Conservation (phyloP, 2,329 filamentous ascomycete species). For the Podosphaera fusca region DNA sequence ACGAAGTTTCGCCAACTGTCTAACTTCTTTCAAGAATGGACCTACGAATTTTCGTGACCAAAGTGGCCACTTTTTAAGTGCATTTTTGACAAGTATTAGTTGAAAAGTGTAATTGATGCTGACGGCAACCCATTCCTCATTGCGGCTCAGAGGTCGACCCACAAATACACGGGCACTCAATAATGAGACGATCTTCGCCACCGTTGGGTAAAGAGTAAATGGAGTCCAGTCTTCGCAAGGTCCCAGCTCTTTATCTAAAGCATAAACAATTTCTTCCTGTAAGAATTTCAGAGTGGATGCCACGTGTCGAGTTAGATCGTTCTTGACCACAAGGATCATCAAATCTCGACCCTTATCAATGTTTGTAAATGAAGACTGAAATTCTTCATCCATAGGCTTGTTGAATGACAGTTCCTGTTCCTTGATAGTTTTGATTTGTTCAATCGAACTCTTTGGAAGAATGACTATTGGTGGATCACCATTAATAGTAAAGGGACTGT, state of each 20-base stretch:
- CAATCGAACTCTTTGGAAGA: neutral
- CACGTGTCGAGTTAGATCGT: neutral
- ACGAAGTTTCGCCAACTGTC: neutral
- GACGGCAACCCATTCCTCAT: constrained; percentile 1
- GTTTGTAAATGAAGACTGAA: neutral
- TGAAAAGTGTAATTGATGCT: neutral
- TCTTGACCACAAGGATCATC: neutral
- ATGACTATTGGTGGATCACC: neutral
- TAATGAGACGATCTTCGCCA: neutral
- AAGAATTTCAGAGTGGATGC: neutral
- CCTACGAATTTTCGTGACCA: neutral
- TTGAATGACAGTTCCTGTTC: neutral
- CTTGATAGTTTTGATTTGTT: constrained; percentile 1
- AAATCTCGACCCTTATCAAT: neutral
- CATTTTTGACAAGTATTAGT: neutral
- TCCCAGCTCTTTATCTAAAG: neutral
- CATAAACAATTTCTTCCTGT: neutral
- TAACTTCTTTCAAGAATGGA: neutral
- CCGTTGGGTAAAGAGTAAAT: neutral
- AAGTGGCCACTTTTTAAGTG: neutral
- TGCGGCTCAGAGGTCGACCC: neutral
- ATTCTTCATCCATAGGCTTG: neutral
- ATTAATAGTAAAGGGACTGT: neutral
- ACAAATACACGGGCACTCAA: constrained; percentile 1
- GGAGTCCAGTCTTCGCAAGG: constrained; percentile 1